Evolutionary conservation across 495 filamentous ascomycete genomes (phyloP), one percentile per base, ranked within the genome.

Genomic region (Lasiosphaeria hispida): DNA sequence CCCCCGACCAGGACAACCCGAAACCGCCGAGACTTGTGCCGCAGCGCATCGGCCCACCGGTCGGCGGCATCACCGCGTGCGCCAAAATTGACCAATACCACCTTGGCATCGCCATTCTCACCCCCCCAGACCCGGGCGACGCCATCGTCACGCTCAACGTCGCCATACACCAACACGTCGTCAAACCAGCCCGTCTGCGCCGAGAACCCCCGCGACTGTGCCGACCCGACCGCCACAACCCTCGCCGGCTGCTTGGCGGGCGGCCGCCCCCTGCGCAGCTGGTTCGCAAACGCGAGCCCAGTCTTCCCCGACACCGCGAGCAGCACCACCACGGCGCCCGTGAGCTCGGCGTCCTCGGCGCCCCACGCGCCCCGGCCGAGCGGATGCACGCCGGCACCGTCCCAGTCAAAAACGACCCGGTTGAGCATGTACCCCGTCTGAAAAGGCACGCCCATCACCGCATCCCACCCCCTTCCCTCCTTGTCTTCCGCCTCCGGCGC

Each of bases 51-150:
- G 1, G 68, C 66, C 66, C 81, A 75, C 10, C 67, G 52, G n/a
- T 66, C 55, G 1, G 69, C 61, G 0, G 70, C 73, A 51, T 66
- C 64, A 7, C 58, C 75, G 11, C 83, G 68, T 0, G 74, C 74
- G 11, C 81, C 83, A 61, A 81, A 84, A 59, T 86, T 79, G 48
- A 75, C 58, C 33, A 85, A 57, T 4, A 83, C 70, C 53, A 85
- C 61, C 58, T 78, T 80, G 8, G 4, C 43, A 7, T 42, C 43
- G 2, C 43, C 48, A 6, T 67, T 64, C 35, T 57, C 49, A 6
- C 36, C 53, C 8, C 70, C 48, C n/a, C 53, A 65, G 19, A 74
- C 58, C 14, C 14, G 35, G 45, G 40, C 5, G 35, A 48, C 57
- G 30, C 55, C 34, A 38, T 67, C 57, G 36, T 55, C 34, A 5